These are phyloP conservation scores for Gossypium sturtianum DNA, from an alignment of 345 rosid genomes.

Conservation along the genomic window DNA sequence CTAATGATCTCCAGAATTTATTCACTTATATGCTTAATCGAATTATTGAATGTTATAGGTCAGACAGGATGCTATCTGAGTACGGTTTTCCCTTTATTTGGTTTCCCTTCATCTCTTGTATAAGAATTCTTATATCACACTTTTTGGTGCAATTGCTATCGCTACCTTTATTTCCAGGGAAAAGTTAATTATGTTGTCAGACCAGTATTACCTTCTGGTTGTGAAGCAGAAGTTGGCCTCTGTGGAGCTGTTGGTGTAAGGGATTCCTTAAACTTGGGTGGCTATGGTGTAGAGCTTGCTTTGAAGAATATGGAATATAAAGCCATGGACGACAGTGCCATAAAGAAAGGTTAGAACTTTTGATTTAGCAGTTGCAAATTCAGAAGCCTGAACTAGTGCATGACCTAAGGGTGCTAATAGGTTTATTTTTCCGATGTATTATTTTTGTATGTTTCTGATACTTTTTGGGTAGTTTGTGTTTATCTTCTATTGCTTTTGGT, in stretches of 20 bases:
- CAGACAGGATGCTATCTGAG: neutral
- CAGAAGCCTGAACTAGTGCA: neutral
- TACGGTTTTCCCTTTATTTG: neutral
- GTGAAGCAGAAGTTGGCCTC: constrained; percentile 61
- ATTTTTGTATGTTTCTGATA: neutral
- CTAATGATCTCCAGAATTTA: neutral
- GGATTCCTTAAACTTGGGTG: constrained; percentile 80
- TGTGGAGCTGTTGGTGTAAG: constrained; percentile 84
- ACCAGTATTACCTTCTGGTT: constrained; percentile 83
- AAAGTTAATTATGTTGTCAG: constrained; percentile 82
- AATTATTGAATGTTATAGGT: neutral
- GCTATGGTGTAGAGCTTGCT: constrained; percentile 99
- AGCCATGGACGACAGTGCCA: constrained; percentile 92
- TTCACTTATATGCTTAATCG: neutral
- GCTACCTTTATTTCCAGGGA: constrained; percentile 49
- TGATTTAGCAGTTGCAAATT: neutral
- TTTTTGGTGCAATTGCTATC: neutral
- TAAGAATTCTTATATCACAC: neutral
- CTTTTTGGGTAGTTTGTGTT: neutral
- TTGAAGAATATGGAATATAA: constrained; percentile 98
- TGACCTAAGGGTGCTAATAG: neutral
- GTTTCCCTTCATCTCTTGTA: neutral
- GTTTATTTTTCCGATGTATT: neutral
- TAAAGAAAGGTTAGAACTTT: constrained; percentile 71
- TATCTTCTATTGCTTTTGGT: neutral